Percentiles rank a stretch among this genome's conserved stretches.
These are phyloP conservation scores for Boletus coffeatus DNA, from an alignment of 1,284 basidiomycete genomes.

Conservation along the genomic window DNA sequence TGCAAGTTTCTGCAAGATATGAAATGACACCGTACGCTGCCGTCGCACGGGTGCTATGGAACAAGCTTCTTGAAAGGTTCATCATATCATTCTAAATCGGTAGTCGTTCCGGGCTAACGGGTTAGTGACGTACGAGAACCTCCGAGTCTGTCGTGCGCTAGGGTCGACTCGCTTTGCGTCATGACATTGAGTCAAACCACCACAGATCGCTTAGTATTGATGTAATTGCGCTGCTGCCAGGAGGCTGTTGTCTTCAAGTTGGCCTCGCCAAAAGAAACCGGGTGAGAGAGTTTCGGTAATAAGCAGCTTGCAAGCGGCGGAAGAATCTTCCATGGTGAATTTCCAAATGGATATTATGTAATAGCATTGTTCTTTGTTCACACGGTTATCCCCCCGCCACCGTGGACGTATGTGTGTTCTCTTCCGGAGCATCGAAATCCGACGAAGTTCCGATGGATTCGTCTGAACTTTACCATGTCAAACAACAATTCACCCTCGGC, in stretches of 20 bases:
- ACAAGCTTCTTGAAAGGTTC: background rate
- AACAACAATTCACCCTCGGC: slow-evolving; percentile 81
- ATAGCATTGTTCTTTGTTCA: no score
- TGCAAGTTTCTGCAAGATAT: background rate
- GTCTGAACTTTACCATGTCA: slow-evolving; percentile 78
- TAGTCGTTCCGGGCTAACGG: background rate
- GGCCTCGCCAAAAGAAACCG: background rate
- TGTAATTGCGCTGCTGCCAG: background rate
- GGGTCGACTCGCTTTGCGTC: background rate
- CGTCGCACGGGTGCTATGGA: background rate
- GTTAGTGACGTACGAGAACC: background rate
- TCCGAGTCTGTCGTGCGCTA: background rate
- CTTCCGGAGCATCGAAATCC: background rate
- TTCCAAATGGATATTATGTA: background rate
- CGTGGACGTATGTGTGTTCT: no score
- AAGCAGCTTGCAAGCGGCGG: background rate
- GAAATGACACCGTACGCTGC: background rate
- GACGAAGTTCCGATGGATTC: slow-evolving; percentile 60
- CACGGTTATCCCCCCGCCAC: no score
- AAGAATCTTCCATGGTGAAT: background rate
- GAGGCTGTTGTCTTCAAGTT: background rate
- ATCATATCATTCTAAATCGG: background rate
- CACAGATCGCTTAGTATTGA: background rate
- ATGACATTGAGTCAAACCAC: background rate
- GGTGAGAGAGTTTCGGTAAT: background rate